Evolutionary conservation across 257 asterid species (phyloP).

Genomic region (Solanum etuberosum): DNA sequence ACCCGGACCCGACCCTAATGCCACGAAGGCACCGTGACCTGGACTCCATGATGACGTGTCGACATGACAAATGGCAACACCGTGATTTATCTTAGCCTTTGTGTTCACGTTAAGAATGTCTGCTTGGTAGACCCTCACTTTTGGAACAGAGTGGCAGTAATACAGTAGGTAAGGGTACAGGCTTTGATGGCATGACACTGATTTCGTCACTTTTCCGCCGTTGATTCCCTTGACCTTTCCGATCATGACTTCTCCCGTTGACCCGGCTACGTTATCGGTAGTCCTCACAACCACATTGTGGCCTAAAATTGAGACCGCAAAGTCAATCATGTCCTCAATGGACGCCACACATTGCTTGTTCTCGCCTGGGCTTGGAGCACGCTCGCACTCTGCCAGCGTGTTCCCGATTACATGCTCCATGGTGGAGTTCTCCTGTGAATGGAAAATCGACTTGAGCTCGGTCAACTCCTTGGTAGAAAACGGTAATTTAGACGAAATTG

Average conservation of each 20-base stretch:
- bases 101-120: constrained; percentile 51
- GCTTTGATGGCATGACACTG: constrained; percentile 93
- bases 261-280: constrained; percentile 46
- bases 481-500: constrained; percentile 41
- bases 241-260: constrained; percentile 30
- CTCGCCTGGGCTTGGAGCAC: constrained; percentile 53
- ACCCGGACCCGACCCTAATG: constrained; percentile 69
- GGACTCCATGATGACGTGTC: constrained; percentile 85
- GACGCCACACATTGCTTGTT: constrained; percentile 63
- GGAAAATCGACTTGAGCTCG: constrained; percentile 32
- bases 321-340: constrained; percentile 69
- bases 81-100: constrained; percentile 50
- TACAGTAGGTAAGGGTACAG: constrained; percentile 67
- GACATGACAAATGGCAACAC: constrained; percentile 74
- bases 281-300: constrained; percentile 39
- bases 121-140: constrained; percentile 64
- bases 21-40: constrained; percentile 65
- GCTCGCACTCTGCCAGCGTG: constrained; percentile 55
- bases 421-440: constrained; percentile 22
- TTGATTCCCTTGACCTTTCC: constrained; percentile 47
- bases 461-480: constrained; percentile 20
- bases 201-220: constrained; percentile 52
- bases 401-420: constrained; percentile 32
- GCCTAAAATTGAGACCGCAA: constrained; percentile 40
- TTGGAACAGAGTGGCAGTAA: constrained; percentile 81